Percentiles rank a stretch among this genome's conserved stretches.
These are phyloP conservation scores for Sporisorium sorghi DNA, from an alignment of 1,284 basidiomycete genomes.

Conservation along the genomic window DNA sequence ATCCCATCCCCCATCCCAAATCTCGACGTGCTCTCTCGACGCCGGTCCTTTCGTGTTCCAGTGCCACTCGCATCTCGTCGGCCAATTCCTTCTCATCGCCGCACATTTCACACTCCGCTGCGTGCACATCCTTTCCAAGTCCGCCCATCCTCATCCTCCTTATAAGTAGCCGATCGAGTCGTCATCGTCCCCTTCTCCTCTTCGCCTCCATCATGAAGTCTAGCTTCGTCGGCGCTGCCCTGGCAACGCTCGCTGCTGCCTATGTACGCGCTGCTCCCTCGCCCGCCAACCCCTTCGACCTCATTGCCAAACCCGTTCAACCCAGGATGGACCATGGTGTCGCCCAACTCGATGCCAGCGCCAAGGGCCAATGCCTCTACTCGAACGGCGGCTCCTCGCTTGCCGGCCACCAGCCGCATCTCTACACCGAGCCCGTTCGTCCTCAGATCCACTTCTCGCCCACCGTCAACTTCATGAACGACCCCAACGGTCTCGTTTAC, in stretches of 20 bases:
- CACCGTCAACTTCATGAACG: constrained; percentile 70
- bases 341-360: constrained; percentile 8
- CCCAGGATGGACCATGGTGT: constrained; percentile 22
- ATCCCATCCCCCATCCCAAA: background rate
- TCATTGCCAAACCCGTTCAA: constrained; percentile 11
- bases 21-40: background rate
- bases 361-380: constrained; percentile 28
- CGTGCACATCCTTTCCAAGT: constrained; percentile 3
- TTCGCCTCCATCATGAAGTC: constrained; percentile 27
- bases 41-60: background rate
- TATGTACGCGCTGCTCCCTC: constrained; percentile 33
- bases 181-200: background rate
- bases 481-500: constrained; percentile 71
- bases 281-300: constrained; percentile 29
- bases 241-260: constrained; percentile 25
- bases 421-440: constrained; percentile 48
- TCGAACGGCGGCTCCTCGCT: constrained; percentile 44
- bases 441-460: constrained; percentile 64
- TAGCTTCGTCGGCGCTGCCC: constrained; percentile 15
- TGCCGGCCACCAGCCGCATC: constrained; percentile 21
- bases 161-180: background rate
- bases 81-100: constrained; percentile 10
- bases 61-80: background rate
- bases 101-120: constrained; percentile 19
- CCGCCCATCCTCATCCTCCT: background rate